Evolutionary conservation across 257 asterid species (phyloP).

Genomic region (Nicotiana noctiflora): DNA sequence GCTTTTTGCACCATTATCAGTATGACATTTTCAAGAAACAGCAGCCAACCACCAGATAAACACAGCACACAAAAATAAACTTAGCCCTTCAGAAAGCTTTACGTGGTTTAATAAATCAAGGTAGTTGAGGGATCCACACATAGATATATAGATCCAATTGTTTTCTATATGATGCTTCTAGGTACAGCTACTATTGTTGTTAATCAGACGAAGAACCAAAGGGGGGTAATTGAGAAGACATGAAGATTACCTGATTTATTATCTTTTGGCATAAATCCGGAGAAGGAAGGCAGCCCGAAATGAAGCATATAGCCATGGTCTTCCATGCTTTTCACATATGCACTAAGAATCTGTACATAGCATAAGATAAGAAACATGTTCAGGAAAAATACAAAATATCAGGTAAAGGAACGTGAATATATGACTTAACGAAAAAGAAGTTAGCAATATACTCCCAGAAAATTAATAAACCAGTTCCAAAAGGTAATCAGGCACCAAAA

Average conservation of each 20-base stretch:
- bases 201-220: background rate
- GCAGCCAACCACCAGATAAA: background rate
- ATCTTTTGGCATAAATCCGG: slow-evolving; percentile 72
- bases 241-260: slow-evolving; percentile 48
- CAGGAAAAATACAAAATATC: background rate
- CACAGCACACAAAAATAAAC: background rate
- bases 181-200: background rate
- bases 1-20: background rate
- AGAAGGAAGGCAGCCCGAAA: slow-evolving; percentile 61
- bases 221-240: background rate
- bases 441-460: background rate
- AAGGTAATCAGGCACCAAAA: background rate
- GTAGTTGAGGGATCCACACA: background rate
- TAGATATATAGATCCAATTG: background rate
- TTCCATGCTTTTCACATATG: slow-evolving; percentile 80
- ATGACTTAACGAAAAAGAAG: background rate
- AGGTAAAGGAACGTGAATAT: background rate
- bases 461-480: background rate
- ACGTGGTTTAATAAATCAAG: background rate
- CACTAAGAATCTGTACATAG: slow-evolving; percentile 67
- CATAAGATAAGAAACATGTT: background rate
- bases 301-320: slow-evolving; percentile 92
- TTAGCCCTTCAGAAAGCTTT: background rate
- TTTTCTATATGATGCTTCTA: background rate
- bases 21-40: background rate